Evolutionary conservation across 2,329 filamentous ascomycete genomes (phyloP).

Genomic region (Colletotrichum sp.): DNA sequence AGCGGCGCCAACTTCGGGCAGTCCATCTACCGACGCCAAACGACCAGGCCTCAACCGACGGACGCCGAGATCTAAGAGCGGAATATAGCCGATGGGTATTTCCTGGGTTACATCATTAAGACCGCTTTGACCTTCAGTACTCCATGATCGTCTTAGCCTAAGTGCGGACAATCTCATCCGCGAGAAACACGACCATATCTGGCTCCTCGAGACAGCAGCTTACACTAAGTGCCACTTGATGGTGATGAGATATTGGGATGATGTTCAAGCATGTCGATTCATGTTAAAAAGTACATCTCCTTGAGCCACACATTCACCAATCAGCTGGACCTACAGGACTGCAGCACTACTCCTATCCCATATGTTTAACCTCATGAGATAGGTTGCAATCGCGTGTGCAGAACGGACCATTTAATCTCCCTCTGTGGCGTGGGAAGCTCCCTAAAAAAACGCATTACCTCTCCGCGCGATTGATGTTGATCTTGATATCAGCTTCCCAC

Average conservation of each 20-base stretch:
- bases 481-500: background rate
- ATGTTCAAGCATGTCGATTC: background rate
- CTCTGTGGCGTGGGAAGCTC: background rate
- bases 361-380: background rate
- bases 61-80: background rate
- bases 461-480: background rate
- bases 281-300: background rate
- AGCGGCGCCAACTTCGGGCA: background rate
- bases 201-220: background rate
- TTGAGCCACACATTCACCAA: accelerated
- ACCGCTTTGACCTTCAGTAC: background rate
- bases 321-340: background rate
- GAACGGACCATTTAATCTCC: background rate
- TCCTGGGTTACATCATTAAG: background rate
- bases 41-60: background rate
- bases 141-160: background rate
- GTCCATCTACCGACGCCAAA: background rate
- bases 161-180: background rate
- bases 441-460: background rate
- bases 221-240: accelerated
- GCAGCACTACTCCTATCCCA: background rate
- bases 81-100: background rate
- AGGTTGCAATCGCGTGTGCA: background rate
- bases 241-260: accelerated
- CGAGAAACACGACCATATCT: background rate